Percentiles rank a stretch among this genome's conserved stretches.
Evolutionary conservation across 495 filamentous ascomycete genomes (phyloP).

Genomic region (Penicillium turbatum): DNA sequence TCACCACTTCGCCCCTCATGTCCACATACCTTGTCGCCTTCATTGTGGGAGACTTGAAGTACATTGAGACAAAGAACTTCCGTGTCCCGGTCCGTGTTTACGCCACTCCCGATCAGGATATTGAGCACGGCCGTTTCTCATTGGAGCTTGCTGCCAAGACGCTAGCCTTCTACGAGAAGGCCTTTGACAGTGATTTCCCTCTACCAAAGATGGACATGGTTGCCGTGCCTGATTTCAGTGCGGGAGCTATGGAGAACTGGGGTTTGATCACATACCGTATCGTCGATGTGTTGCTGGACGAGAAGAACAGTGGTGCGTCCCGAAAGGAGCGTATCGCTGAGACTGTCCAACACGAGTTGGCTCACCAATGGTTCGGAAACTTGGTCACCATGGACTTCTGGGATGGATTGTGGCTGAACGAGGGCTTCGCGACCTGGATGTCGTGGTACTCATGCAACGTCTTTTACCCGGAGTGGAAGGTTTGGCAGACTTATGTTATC

Average conservation of each 20-base stretch:
- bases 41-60: constrained; percentile 63
- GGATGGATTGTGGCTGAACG: constrained; percentile 98
- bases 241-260: constrained; percentile 99
- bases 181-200: constrained; percentile 51
- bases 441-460: constrained; percentile 56
- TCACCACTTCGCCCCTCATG: constrained; percentile 63
- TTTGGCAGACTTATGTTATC: constrained; percentile 93
- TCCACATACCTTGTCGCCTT: constrained; percentile 68
- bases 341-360: constrained; percentile 93
- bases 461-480: constrained; percentile 98
- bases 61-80: constrained; percentile 60
- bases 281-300: constrained; percentile 87
- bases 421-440: constrained; percentile 96
- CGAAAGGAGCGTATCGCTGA: constrained; percentile 90
- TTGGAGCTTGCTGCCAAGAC: constrained; percentile 59
- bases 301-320: constrained; percentile 86
- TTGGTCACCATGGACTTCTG: constrained; percentile 99
- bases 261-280: constrained; percentile 92
- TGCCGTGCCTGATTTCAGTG: constrained; percentile 89
- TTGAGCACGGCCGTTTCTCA: constrained; percentile 62
- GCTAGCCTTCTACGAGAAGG: constrained; percentile 51
- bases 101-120: constrained; percentile 58
- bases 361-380: constrained; percentile 99
- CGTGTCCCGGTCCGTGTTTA: constrained; percentile 62
- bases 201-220: constrained; percentile 97